These are phyloP conservation scores for Fusarium caatingaense DNA, from an alignment of 2,329 filamentous ascomycete genomes.

Conservation along the genomic window DNA sequence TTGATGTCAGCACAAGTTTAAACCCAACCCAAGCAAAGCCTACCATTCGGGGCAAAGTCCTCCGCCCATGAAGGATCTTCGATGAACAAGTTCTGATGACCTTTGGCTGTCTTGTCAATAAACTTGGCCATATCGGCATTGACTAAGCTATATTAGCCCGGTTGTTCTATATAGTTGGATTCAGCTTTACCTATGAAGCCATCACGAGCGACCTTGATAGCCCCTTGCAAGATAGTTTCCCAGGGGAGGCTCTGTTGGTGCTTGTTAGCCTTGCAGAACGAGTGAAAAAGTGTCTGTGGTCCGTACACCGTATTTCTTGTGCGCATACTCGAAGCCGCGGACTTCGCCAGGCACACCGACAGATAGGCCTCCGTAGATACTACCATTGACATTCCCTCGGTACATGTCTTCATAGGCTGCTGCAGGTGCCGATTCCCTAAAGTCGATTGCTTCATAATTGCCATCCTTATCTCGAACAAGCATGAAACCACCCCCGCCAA, in stretches of 20 bases:
- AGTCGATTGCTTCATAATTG: conserved; percentile 88
- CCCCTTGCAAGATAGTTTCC: conserved; percentile 77
- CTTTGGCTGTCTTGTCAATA: conserved; percentile 65
- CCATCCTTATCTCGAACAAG: conserved; percentile 78
- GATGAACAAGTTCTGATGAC: conserved; percentile 70
- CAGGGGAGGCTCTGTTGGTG: conserved; percentile 67
- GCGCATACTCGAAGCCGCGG: conserved; percentile 81
- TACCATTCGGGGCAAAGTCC: conserved; percentile 86
- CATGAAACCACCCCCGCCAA: conserved; percentile 93
- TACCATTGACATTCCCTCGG: conserved; percentile 72
- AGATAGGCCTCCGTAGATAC: conserved; percentile 78
- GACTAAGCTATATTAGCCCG: conserved; percentile 56
- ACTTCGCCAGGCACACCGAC: conserved; percentile 80
- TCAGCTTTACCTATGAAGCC: conserved; percentile 69
- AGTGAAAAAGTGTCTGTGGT: not conserved
- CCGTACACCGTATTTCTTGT: conserved; percentile 73
- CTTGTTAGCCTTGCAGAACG: conserved; percentile 1
- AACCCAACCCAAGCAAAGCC: not conserved
- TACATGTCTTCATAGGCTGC: conserved; percentile 90
- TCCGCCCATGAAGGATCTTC: conserved; percentile 83
- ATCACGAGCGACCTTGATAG: conserved; percentile 77
- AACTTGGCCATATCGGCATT: conserved; percentile 80
- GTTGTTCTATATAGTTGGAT: not conserved
- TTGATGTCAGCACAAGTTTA: conserved; percentile 4
- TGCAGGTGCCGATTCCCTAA: conserved; percentile 86